A percentile compares a stretch with the other conserved stretches of the same genome.
Evolutionary conservation across 768 basidiomycete species (phyloP).

Genomic region (Suillus cothurnatus): DNA sequence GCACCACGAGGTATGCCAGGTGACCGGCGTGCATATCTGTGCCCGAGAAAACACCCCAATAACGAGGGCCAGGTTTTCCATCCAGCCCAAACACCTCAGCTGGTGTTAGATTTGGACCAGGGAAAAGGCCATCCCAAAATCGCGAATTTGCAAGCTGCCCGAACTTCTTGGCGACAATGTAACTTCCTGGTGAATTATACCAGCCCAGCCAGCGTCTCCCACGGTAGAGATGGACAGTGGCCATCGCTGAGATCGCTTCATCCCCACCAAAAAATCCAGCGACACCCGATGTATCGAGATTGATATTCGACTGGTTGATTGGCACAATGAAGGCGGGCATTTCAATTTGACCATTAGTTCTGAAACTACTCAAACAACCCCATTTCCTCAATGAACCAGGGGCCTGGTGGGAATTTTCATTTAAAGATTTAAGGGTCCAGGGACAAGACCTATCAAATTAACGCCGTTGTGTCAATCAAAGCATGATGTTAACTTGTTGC

Average conservation of each 20-base stretch:
- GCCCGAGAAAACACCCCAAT: constrained; percentile 27
- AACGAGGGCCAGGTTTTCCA: constrained; percentile 31
- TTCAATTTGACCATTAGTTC: neutral
- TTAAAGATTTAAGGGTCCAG: neutral
- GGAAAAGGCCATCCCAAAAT: constrained; percentile 30
- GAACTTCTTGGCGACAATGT: constrained; percentile 33
- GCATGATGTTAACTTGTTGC: no score
- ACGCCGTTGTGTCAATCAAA: neutral
- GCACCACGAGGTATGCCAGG: constrained; percentile 24
- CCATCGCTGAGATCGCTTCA: constrained; percentile 38
- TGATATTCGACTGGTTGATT: constrained; percentile 11
- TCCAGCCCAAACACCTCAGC: constrained; percentile 27
- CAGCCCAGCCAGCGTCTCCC: constrained; percentile 38
- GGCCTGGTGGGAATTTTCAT: constrained; percentile 1
- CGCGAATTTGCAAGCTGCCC: constrained; percentile 28
- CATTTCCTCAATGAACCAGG: neutral
- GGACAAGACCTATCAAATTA: neutral
- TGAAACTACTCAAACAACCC: neutral
- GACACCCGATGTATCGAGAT: constrained; percentile 31
- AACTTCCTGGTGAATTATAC: constrained; percentile 40
- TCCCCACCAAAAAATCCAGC: constrained; percentile 39
- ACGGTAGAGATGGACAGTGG: constrained; percentile 34
- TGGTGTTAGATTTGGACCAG: constrained; percentile 21
- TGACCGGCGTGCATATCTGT: constrained; percentile 24
- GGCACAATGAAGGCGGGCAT: neutral